Base-by-base conservation (phyloP, 257 asterid genomes). In the Agastache rugosa region DNA sequence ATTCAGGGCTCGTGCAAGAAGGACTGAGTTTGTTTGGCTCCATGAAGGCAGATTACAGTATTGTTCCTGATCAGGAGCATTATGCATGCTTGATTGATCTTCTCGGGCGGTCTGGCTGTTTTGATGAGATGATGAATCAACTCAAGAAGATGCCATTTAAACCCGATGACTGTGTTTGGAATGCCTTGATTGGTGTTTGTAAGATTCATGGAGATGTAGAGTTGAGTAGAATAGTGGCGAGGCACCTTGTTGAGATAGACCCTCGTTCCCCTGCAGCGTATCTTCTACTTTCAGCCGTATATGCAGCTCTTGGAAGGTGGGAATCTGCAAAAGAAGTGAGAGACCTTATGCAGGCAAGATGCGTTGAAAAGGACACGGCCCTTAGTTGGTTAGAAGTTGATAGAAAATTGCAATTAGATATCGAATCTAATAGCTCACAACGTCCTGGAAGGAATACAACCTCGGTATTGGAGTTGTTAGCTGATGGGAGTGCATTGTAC, bases 351-450 rank as follows among this genome's bases (percentile, higher is more conserved):
- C 75, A 67, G 11, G 69, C 66, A 80, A 76, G 77, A 74, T 12
- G 64, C 25, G 68, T 76, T 22, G 78, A 64, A 27, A 81, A 86
- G 63, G 80, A 76, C 42, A 53, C 61, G 62, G 87, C 83, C 8
- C 47, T 82, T 78, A 85, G 91, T 75, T 87, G 93, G 96, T 74
- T 87, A 84, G 92, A 86, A 61, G 70, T 85, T 50, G 89, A 91
- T 56, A 66, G 63, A 55, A 83, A 34, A 69, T 45, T 88, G 74
- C 84, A 65, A 11, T 77, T 81, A 25, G 74, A 58, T 73, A 63
- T 45, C 63, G 41, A 79, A 45, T 16, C 65, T 56, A 65, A 65
- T 81, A 51, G 71, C 61, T 76, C 64, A 65, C 60, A 48, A 48
- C 44, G 67, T 45, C 66, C 78, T 34, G 74, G 58, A 65, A 75